Conservation (phyloP, 768 basidiomycete genomes). For the Trichaptum fuscoviolaceum region DNA sequence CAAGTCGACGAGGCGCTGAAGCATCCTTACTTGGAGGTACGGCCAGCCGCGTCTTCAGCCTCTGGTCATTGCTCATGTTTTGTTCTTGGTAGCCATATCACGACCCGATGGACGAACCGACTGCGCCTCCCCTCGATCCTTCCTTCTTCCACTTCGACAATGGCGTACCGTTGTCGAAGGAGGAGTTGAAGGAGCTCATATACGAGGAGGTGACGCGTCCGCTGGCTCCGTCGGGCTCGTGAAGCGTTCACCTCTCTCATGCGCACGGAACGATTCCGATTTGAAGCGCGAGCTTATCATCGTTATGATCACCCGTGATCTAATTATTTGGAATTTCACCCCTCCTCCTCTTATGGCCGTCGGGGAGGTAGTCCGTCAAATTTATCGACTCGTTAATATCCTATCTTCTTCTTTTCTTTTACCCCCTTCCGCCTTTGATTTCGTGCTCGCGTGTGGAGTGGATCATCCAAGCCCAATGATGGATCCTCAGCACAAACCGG, state of each 20-base stretch:
- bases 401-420: too few relatives aligned
- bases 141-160: constrained; percentile 83
- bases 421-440: too few relatives aligned
- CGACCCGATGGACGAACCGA: constrained; percentile 85
- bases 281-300: too few relatives aligned
- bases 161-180: constrained; percentile 57
- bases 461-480: too few relatives aligned
- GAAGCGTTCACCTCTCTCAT: not conserved
- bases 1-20: constrained; percentile 82
- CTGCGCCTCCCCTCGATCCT: constrained; percentile 67
- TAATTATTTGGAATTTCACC: too few relatives aligned
- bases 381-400: too few relatives aligned
- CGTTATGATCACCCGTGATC: too few relatives aligned
- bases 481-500: too few relatives aligned
- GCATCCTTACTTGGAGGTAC: constrained; percentile 84
- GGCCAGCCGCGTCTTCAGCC: constrained; percentile 19
- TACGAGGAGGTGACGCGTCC: constrained; percentile 29
- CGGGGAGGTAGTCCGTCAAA: too few relatives aligned
- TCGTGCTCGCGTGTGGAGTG: too few relatives aligned
- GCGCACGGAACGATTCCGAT: too few relatives aligned
- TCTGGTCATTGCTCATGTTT: not conserved
- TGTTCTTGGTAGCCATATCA: constrained; percentile 64
- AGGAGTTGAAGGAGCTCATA: constrained; percentile 52
- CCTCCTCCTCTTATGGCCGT: too few relatives aligned
- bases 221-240: constrained; percentile 1